These are phyloP conservation scores for Trypanosoma avium DNA, from an alignment of 208 protist genomes.

Conservation along the genomic window DNA sequence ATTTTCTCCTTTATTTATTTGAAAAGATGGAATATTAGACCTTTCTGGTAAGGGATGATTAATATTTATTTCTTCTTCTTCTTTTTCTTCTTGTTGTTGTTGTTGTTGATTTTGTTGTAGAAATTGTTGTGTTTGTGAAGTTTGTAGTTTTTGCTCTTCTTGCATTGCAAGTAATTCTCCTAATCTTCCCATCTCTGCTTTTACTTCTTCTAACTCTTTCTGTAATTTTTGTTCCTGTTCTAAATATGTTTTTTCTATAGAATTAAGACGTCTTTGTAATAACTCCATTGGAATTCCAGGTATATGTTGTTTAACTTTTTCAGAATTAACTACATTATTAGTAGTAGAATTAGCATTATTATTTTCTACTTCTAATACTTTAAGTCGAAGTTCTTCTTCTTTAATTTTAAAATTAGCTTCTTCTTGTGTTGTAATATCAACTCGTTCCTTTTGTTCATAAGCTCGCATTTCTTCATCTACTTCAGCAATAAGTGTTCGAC, in stretches of 20 bases:
- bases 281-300: conserved; percentile 6
- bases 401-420: not conserved
- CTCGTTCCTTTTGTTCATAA: conserved; percentile 37
- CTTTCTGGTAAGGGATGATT: not conserved
- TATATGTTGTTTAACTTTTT: not conserved
- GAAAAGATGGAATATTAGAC: not conserved
- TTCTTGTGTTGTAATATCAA: conserved; percentile 28
- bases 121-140: not conserved
- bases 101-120: conserved; percentile 1
- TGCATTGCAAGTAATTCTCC: conserved; percentile 1
- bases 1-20: not conserved
- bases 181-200: conserved; percentile 1
- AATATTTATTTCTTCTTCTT: too few relatives aligned
- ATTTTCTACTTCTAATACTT: too few relatives aligned
- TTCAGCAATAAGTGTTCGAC: conserved; percentile 41
- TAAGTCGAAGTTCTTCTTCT: too few relatives aligned
- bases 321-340: too few relatives aligned
- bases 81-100: not conserved
- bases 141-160: not conserved
- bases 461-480: conserved; percentile 62
- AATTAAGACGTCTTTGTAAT: conserved; percentile 12
- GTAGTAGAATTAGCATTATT: too few relatives aligned
- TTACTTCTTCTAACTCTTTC: conserved; percentile 18
- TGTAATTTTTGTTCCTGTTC: conserved; percentile 21
- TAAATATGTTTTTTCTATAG: conserved; percentile 13